phyloP scores from a whole-genome alignment of 2,329 filamentous ascomycete genomes.

The Aspergillus udagawae region DNA sequence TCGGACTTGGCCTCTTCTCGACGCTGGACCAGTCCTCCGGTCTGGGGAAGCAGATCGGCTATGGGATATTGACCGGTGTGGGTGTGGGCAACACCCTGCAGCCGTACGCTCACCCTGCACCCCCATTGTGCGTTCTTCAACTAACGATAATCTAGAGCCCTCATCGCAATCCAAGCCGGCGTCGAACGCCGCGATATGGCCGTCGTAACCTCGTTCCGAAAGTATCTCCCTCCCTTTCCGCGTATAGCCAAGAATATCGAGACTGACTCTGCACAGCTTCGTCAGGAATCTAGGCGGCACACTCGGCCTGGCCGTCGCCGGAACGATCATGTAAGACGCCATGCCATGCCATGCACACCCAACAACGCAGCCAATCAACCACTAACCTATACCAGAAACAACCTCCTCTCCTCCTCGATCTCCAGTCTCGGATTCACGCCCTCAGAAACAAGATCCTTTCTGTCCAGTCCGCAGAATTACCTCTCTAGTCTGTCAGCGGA shows the following conservation, averaged over 20 bases:
- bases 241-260: neutral
- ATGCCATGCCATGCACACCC: neutral
- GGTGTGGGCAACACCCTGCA: conserved; percentile 53
- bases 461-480: conserved; percentile 28
- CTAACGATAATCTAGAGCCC: conserved; percentile 13
- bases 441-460: conserved; percentile 20
- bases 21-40: conserved; percentile 48
- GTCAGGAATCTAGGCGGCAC: conserved; percentile 41
- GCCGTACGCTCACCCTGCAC: conserved; percentile 25
- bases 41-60: conserved; percentile 53
- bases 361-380: no score
- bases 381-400: conserved; percentile 22
- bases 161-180: conserved; percentile 40
- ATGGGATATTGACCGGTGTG: conserved; percentile 49
- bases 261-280: conserved; percentile 26
- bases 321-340: conserved; percentile 37
- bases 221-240: conserved; percentile 15
- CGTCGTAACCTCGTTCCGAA: conserved; percentile 36
- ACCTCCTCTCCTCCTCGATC: conserved; percentile 24
- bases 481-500: conserved; percentile 22
- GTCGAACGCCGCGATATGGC: conserved; percentile 40
- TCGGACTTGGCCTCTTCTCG: conserved; percentile 52
- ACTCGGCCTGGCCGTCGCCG: conserved; percentile 37
- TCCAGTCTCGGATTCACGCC: conserved; percentile 21
- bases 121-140: neutral